These are phyloP conservation scores for Phylloporus rhodoxanthus DNA, from an alignment of 768 basidiomycete species.

Conservation along the genomic window DNA sequence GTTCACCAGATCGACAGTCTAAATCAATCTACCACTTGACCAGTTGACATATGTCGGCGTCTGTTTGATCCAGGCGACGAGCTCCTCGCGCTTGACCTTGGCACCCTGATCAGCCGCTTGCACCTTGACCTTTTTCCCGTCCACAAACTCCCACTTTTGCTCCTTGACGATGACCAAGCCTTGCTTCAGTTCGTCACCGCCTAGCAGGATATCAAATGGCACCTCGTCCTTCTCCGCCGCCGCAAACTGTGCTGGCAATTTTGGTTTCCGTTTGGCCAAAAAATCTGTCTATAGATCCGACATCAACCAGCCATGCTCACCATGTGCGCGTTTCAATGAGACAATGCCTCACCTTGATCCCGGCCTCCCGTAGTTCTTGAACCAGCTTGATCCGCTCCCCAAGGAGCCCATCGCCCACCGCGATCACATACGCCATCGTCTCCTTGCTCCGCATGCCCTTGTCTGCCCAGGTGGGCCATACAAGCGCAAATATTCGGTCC, in stretches of 20 bases:
- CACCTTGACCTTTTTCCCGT: conserved; percentile 62
- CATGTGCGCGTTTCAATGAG: neutral
- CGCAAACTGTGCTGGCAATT: conserved; percentile 79
- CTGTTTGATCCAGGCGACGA: conserved; percentile 58
- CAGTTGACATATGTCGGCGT: conserved; percentile 28
- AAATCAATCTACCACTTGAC: conserved; percentile 30
- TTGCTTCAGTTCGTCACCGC: conserved; percentile 73
- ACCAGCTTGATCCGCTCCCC: conserved; percentile 79
- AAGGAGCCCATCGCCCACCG: conserved; percentile 82
- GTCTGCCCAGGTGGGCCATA: conserved; percentile 84
- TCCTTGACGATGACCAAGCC: conserved; percentile 90
- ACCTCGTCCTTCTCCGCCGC: conserved; percentile 88
- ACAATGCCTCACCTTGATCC: conserved; percentile 62
- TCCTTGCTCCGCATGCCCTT: conserved; percentile 78
- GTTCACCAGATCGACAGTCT: neutral
- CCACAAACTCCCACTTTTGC: conserved; percentile 74
- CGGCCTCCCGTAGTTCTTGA: conserved; percentile 74
- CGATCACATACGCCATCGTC: conserved; percentile 92
- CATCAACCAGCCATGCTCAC: neutral
- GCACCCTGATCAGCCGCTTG: conserved; percentile 59
- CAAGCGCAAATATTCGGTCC: conserved; percentile 86
- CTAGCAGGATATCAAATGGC: conserved; percentile 91
- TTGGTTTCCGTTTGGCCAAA: conserved; percentile 88
- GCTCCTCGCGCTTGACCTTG: conserved; percentile 54
- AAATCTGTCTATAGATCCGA: conserved; percentile 67